A percentile compares a stretch with the other conserved stretches of the same genome.
Evolutionary conservation across 1,284 basidiomycete genomes (phyloP).

Genomic region (Microbotryum lychnidis-dioicae): DNA sequence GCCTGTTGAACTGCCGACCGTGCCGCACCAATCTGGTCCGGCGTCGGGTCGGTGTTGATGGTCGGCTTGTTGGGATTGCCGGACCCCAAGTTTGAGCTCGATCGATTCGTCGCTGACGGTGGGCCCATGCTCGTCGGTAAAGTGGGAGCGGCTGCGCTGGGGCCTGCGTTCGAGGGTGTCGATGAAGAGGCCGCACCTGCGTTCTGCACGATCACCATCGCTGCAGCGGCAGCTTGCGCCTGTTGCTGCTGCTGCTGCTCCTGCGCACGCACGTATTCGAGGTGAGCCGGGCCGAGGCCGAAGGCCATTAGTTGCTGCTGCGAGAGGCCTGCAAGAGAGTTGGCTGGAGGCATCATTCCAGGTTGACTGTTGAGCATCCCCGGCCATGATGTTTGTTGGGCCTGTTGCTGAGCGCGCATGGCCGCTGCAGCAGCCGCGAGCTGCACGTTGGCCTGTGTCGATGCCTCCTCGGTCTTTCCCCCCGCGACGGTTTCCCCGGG

Average conservation of each 20-base stretch:
- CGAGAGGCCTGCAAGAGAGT: slow-evolving; percentile 8
- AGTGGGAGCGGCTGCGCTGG: not conserved
- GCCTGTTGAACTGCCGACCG: no score
- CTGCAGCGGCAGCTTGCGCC: not conserved
- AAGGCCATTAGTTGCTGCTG: slow-evolving; percentile 7
- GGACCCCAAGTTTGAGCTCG: not conserved
- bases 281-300: slow-evolving; percentile 4
- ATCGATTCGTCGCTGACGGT: not conserved
- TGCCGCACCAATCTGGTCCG: slow-evolving; percentile 17
- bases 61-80: not conserved
- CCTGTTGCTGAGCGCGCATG: not conserved
- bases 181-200: not conserved
- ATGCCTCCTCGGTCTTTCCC: no score
- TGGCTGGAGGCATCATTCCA: slow-evolving; percentile 1
- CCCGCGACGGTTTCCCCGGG: slow-evolving; percentile 1
- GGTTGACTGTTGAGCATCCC: slow-evolving; percentile 7
- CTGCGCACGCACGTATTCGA: slow-evolving; percentile 2
- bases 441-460: not conserved
- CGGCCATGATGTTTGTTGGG: slow-evolving; percentile 1
- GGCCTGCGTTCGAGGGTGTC: not conserved
- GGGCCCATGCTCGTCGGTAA: not conserved
- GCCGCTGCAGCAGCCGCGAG: not conserved
- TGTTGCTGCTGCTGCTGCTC: slow-evolving; percentile 8
- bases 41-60: slow-evolving; percentile 14
- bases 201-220: not conserved